phyloP scores from a whole-genome alignment of 164 flowering plant species.

The Kalanchoe fedtschenkoi region DNA sequence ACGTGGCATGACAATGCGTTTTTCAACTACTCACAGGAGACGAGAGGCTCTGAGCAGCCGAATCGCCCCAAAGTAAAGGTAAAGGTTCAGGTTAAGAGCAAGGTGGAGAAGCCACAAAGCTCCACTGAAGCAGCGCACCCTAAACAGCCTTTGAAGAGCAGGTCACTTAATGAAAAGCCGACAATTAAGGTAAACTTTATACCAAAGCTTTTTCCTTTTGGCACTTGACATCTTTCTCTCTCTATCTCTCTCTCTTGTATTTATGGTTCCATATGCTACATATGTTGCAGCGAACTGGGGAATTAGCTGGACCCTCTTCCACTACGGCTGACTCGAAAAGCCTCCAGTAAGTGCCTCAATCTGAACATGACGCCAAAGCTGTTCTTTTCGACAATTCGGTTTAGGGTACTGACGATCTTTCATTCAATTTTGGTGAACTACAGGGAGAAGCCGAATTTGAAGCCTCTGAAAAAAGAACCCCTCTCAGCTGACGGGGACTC shows the following conservation, averaged over 20 bases:
- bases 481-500: background rate
- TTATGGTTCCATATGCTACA: background rate
- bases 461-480: background rate
- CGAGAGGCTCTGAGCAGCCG: constrained; percentile 11
- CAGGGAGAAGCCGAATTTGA: background rate
- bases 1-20: background rate
- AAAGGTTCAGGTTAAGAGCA: constrained; percentile 27
- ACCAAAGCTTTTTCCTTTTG: background rate
- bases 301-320: constrained; percentile 24
- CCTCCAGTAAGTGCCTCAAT: constrained; percentile 31
- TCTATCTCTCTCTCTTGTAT: background rate
- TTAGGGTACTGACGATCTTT: background rate
- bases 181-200: constrained; percentile 14
- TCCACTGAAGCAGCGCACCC: constrained; percentile 18
- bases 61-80: constrained; percentile 22
- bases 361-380: background rate
- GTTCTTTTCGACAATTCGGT: background rate
- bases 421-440: background rate
- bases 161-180: constrained; percentile 32
- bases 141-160: constrained; percentile 32
- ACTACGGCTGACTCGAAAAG: constrained; percentile 22
- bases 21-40: constrained; percentile 23
- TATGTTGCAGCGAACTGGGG: constrained; percentile 32
- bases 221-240: background rate
- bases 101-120: constrained; percentile 32